Evolutionary conservation across 768 basidiomycete species (phyloP), one percentile per base, ranked within the genome.

Genomic region (Phylloporus sp.): DNA sequence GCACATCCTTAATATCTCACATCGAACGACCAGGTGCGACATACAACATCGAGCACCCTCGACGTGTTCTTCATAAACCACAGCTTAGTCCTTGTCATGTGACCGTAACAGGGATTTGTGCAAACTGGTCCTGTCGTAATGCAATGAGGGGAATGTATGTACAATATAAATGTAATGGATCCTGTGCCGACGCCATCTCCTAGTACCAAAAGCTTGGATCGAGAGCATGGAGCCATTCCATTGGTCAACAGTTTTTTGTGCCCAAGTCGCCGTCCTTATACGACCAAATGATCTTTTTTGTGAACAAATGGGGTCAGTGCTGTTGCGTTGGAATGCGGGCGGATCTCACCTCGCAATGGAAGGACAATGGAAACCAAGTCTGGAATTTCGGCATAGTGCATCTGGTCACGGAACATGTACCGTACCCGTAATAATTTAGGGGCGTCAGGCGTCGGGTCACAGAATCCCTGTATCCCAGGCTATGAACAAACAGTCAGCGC

Each of bases 401-500:
- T 61, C 52, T 79, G 78, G 36, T 82, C 84, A 61, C 79, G 77
- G 76, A 95, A 97, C 42, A 79, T 70, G 70, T 95, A 95, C 40
- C 82, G 80, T 34, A 95, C 74, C 27, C 81, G 76, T 46, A 94
- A 71, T 6, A 73, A 73, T 72, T 95, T 94, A 43, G 77, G 70
- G 49, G 79, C 75, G n/a, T 81, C 82, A 13, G 88, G 84, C 16
- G 85, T 84, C 50, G 89, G 88, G 71, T 95, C 92, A 63, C 81
- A 84, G 73, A 97, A 93, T n/a, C 92, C 92, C 62, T 90, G 84
- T 35, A 95, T 74, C 24, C 82, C 79, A 52, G 82, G 73, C 88
- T 88, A 58, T 28, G 32, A 47, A 31, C 53, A 50, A 47, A 22
- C 50, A 7, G 38, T 56, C 28, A 58, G 52, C 29, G 16, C 23